Base-by-base conservation (phyloP, 768 basidiomycete species). In the Rhodotorula taiwanensis region DNA sequence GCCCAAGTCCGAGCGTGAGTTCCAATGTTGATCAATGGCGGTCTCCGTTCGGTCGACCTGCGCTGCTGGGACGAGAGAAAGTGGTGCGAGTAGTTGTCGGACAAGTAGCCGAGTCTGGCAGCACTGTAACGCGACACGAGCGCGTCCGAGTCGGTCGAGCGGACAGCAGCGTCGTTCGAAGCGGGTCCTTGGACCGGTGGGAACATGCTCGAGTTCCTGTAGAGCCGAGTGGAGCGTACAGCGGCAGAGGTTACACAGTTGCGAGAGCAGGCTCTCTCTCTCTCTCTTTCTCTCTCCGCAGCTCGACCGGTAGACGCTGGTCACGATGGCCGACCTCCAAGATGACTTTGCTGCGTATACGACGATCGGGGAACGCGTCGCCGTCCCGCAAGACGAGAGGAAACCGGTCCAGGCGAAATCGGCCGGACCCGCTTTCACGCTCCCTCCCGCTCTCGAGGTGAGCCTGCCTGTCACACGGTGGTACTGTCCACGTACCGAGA, bases 11-110 rank as follows among this genome's bases (percentile, higher is more conserved):
- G 83, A 61, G 94, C 83, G 70, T 87, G 88, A 2, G 95, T 99
- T 23, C 95, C 95, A 47, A 94, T 80, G 75, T 98, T 98, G 79
- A 98, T 98, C 71, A 98, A 76, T 0, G 93, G 94, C 3, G 92
- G 86, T 2, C 86, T 80, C 5, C 75, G 59, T 4, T 81, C 80
- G 55, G 82, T 80, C 47, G 79, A 77, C 31, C 84, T 77, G 71
- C 84, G 83, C 36, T 63, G 62, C 1, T 48, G 2, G 4, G 69
- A 64, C 4, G 58, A 5, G 25, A 70, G 64, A 76, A 88, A 84
- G 80, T 75, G 53, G 54, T 65, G 66, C 3, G 59, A 23, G 59
- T 49, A 25, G 4, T 56, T 43, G 59, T 69, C 67, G 30, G 10
- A 11, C 45, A 69, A 25, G 60, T 69, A 69, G 14, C 58, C 63